These are phyloP conservation scores for Boletus vermiculosoides DNA, from an alignment of 768 basidiomycete genomes.

Conservation along the genomic window DNA sequence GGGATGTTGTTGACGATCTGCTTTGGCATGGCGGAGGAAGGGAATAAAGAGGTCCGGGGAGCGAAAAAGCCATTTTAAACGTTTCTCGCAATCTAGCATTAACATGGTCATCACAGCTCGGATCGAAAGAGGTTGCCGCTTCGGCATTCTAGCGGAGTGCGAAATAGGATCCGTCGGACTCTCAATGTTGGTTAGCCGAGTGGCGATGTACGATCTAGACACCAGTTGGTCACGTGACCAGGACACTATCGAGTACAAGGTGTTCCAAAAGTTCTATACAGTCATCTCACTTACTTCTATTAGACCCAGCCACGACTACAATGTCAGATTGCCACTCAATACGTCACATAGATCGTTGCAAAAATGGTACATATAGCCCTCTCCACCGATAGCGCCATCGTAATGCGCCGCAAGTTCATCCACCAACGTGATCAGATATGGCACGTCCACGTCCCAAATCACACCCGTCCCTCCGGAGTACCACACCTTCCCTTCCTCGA, in stretches of 20 bases:
- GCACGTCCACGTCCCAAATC: slow-evolving; percentile 35
- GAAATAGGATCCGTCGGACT: neutral
- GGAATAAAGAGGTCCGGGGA: neutral
- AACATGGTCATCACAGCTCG: too few relatives aligned
- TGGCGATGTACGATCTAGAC: too few relatives aligned
- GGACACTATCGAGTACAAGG: too few relatives aligned
- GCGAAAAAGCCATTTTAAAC: neutral
- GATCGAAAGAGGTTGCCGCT: neutral
- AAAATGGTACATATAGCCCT: slow-evolving; percentile 29
- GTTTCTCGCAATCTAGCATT: too few relatives aligned
- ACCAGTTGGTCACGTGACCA: too few relatives aligned
- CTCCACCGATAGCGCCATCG: slow-evolving; percentile 23
- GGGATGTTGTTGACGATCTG: slow-evolving; percentile 24
- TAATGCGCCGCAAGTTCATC: slow-evolving; percentile 37
- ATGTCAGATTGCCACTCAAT: too few relatives aligned
- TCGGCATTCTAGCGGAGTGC: too few relatives aligned
- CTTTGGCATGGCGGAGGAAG: slow-evolving; percentile 26
- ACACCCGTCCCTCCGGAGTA: slow-evolving; percentile 41
- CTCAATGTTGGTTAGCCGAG: neutral
- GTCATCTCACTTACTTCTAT: too few relatives aligned
- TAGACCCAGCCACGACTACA: too few relatives aligned
- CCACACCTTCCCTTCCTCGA: slow-evolving; percentile 52
- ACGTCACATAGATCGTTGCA: slow-evolving; percentile 21
- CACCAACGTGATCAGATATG: slow-evolving; percentile 42
- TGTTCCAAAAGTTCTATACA: too few relatives aligned